Base-by-base conservation (phyloP, 345 rosid genomes). In the Moricandia arvensis region DNA sequence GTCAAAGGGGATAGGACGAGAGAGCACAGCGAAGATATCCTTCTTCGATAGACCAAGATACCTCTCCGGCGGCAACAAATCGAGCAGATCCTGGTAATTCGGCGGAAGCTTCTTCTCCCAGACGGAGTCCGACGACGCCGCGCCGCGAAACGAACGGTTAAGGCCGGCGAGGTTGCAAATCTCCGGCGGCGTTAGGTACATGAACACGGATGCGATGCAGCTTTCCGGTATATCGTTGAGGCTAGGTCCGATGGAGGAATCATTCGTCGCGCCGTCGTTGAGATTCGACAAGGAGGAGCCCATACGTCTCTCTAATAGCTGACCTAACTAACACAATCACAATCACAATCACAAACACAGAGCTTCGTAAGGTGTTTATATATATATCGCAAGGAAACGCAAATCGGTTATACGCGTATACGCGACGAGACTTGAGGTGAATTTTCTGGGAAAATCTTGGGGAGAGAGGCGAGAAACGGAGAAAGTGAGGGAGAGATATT, bases 211-310 rank as follows among this genome's bases (percentile, higher is more conserved):
- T 10, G 98, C 98, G 59, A 91, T 94, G 73, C 97, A 94, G 82
- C 88, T 86, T 83, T 94, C 97, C 41, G 98, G 96, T 76, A 91
- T 94, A 82, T 94, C 98, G 1, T 96, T 97, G 2, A 94, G 83
- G 3, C 93, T 85, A 3, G 96, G 93, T 69, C 94, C 76, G 47
- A 55, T 43, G 24, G 77, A 80, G 43, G 71, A 83, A 55, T 84
- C 89, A 77, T 82, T 84, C 62, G 80, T 34, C 63, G 77, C 17
- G 38, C 87, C 90, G 72, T 91, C 98, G 79, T 86, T 82, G 62
- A 87, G 81, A 84, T 62, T 86, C 65, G 97, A 90, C 67, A 94
- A 88, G 69, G 97, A 82, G 81, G 97, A 89, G 29, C 98, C 97
- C 98, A 91, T 94, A 26, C 31, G 63, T 24, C 24, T 31, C 63